These are phyloP conservation scores for Picochlorum sp. DNA, from an alignment of 139 green algal genomes.

Conservation along the genomic window DNA sequence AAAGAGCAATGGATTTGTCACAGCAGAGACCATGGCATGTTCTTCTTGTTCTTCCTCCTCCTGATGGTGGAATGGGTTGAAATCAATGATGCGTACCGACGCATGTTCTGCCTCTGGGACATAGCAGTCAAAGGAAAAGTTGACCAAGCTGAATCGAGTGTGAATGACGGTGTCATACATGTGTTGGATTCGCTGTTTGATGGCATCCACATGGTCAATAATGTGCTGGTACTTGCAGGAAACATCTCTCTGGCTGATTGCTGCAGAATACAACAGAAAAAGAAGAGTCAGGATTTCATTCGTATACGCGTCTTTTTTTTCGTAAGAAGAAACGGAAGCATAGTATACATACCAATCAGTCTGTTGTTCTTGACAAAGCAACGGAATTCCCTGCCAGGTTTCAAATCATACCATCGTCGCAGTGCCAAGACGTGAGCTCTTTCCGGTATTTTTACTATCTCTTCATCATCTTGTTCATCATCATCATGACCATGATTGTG, in stretches of 20 bases:
- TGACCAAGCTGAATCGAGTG: conserved; percentile 25
- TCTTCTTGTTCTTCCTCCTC: too few relatives aligned
- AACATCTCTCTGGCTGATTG: conserved; percentile 44
- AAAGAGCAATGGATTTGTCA: conserved; percentile 83
- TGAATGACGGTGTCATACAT: conserved; percentile 40
- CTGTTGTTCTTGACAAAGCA: conserved; percentile 70
- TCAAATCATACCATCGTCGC: conserved; percentile 64
- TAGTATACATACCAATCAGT: conserved; percentile 18
- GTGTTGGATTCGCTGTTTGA: conserved; percentile 26
- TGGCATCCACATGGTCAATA: conserved; percentile 20
- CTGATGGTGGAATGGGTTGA: conserved; percentile 56
- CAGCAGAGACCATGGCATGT: conserved; percentile 27
- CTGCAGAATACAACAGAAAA: not conserved
- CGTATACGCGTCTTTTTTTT: too few relatives aligned
- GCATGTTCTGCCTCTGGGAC: conserved; percentile 38
- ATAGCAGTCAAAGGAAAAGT: conserved; percentile 74
- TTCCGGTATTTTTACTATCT: not conserved
- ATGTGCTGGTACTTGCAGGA: conserved; percentile 49
- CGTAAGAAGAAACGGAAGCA: not conserved
- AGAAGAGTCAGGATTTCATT: not conserved
- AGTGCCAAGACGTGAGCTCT: conserved; percentile 54
- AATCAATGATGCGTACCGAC: conserved; percentile 71
- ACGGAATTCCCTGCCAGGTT: conserved; percentile 80
- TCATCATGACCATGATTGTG: not conserved
- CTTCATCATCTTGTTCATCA: not conserved